Base-by-base conservation (phyloP, 768 basidiomycete genomes). In the Tephrocybe sp. region DNA sequence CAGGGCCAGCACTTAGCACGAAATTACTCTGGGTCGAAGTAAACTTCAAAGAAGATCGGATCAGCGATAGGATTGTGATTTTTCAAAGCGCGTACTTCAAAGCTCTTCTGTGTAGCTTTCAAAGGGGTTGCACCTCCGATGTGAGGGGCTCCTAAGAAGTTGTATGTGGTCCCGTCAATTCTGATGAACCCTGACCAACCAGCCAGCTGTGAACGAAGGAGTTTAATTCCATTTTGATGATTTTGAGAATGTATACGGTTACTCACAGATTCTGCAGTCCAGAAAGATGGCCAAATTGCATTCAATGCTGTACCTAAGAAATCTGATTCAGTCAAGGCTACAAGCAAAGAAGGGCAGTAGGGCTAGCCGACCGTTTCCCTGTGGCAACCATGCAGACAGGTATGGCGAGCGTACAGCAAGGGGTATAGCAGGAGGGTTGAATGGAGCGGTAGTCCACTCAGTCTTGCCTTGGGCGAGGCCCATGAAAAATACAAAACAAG, bases 11-110 rank as follows among this genome's bases (percentile, higher is more conserved):
- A 5, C 74, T 74, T 40, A 87, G 60, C 3, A 77, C 73, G 55
- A 86, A 88, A 34, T 71, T 75, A 54, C 80, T 83, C 59, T 84
- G 83, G 0, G 84, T 86, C 3, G 83, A 72, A 3, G 86, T 87
- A 57, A 86, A 86, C 85, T 85, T 27, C 19, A 27, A 13, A 23
- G 30, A 41, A 11, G 8, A 24, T 48, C 5, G 22, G 31, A 7
- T 42, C 7, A 22, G 18, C 23, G 15, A 4, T 29, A 8, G 12
- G 18, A 25, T 21, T 9, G 44, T 22, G 4, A 24, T 22, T 21
- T 6, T 48, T 22, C 1, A 22, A 53, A 58, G 19, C 47, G 82
- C 83, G 5, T 29, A 50, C 49, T 57, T 68, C 58, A 27, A 77
- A 73, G 52, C 75, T 80, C 54, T 78, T 81, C 60, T 86, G 82